These are phyloP conservation scores for Didymella pomorum DNA, from an alignment of 2,329 filamentous ascomycete genomes.

Conservation along the genomic window DNA sequence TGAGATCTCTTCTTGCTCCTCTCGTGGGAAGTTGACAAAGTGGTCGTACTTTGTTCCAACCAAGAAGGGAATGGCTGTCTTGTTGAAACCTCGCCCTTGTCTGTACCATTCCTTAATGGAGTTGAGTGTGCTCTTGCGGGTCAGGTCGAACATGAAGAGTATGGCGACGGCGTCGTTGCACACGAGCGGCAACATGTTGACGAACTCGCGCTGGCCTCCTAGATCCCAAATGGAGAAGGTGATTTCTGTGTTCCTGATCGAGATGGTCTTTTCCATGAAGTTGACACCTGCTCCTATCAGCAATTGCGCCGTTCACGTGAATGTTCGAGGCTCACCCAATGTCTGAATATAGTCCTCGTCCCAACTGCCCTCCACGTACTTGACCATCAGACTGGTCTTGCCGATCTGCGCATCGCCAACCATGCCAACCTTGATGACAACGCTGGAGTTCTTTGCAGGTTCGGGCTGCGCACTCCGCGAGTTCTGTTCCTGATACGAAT, in stretches of 20 bases:
- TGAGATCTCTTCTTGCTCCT: conserved; percentile 98
- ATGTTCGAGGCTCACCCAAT: conserved; percentile 64
- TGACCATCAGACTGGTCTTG: conserved; percentile 99
- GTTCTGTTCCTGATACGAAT: conserved; percentile 58
- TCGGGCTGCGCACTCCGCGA: conserved; percentile 54
- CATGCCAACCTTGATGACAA: conserved; percentile 99
- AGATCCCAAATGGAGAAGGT: conserved; percentile 99
- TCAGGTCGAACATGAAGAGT: conserved; percentile 99
- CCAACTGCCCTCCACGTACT: conserved; percentile 99
- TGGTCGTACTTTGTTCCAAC: conserved; percentile 99
- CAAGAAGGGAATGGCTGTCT: conserved; percentile 98
- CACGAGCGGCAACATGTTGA: conserved; percentile 99
- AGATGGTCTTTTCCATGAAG: conserved; percentile 99
- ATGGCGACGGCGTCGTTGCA: conserved; percentile 99
- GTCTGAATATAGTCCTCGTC: conserved; percentile 99
- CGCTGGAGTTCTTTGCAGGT: conserved; percentile 64
- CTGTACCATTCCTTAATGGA: conserved; percentile 99
- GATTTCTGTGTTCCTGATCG: conserved; percentile 98
- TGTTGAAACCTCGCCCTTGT: conserved; percentile 97
- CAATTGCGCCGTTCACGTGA: neutral
- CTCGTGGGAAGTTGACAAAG: conserved; percentile 96
- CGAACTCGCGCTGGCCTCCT: conserved; percentile 96
- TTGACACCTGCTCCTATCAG: conserved; percentile 75
- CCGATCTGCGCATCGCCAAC: conserved; percentile 98
- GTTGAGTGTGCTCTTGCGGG: conserved; percentile 96